Percentiles rank a stretch among this genome's conserved stretches.
Conservation (phyloP, 805 yeast genomes). For the Komagataella kurtzmanii region DNA sequence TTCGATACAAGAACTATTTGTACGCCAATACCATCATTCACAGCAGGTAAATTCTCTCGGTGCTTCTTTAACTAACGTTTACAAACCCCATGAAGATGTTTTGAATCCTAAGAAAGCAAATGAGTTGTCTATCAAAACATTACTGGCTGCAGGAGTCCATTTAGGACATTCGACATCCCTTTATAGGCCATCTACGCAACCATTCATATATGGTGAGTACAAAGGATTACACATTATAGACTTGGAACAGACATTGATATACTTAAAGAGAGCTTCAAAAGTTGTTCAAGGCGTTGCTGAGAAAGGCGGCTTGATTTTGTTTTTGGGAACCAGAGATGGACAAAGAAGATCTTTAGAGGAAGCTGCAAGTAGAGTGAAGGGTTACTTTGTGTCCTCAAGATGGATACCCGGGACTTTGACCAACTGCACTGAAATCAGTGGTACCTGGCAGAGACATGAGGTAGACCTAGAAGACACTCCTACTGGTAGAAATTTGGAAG, state of each 20-base stretch:
- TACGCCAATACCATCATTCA: conserved; percentile 59
- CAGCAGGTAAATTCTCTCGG: conserved; percentile 46
- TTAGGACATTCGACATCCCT: conserved; percentile 79
- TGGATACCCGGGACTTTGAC: conserved; percentile 97
- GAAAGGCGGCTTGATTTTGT: conserved; percentile 70
- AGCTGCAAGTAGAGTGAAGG: conserved; percentile 68
- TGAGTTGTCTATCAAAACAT: conserved; percentile 51
- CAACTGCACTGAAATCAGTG: conserved; percentile 44
- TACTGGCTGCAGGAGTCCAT: conserved; percentile 89
- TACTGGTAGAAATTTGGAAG: conserved; percentile 43
- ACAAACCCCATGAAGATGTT: conserved; percentile 56
- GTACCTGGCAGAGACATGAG: conserved; percentile 51
- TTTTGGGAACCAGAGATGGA: conserved; percentile 74
- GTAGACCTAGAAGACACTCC: conserved; percentile 62
- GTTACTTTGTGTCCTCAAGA: conserved; percentile 68
- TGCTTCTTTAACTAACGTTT: conserved; percentile 46
- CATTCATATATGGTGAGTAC: conserved; percentile 77
- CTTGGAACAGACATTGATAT: conserved; percentile 66
- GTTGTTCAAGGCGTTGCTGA: conserved; percentile 75
- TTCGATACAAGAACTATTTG: conserved; percentile 61
- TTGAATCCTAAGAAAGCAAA: conserved; percentile 41
- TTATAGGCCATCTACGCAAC: conserved; percentile 74
- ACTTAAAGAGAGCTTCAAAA: conserved; percentile 69
- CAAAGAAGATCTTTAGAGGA: conserved; percentile 61
- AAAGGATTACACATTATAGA: conserved; percentile 89